These are phyloP conservation scores for Colletotrichum acutatum DNA, from an alignment of 2,329 filamentous ascomycete genomes.

Conservation along the genomic window DNA sequence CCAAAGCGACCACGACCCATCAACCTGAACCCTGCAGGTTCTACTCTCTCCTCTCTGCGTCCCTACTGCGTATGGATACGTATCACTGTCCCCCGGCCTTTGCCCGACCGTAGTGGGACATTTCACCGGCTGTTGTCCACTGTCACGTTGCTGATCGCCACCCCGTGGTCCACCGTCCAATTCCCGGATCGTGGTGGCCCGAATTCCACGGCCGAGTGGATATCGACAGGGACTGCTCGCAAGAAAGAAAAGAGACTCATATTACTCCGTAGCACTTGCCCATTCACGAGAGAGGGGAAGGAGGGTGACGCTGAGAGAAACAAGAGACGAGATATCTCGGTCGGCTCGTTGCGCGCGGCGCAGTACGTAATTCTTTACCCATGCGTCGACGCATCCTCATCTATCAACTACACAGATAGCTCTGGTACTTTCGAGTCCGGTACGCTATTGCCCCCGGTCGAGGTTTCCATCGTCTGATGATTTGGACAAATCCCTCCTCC, in stretches of 20 bases:
- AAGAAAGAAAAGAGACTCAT: conserved; percentile 19
- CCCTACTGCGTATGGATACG: neutral
- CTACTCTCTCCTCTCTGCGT: neutral
- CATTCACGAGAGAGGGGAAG: neutral
- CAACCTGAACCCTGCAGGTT: conserved; percentile 17
- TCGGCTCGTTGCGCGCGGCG: conserved; percentile 5
- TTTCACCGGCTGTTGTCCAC: conserved; percentile 19
- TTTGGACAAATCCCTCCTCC: conserved; percentile 19
- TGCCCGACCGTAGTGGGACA: conserved; percentile 25
- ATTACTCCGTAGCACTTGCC: too few species aligned
- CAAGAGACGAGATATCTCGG: neutral
- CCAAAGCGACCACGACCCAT: conserved; percentile 5
- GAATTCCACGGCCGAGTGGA: conserved; percentile 27
- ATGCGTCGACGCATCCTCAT: conserved; percentile 20
- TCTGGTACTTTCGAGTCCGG: neutral
- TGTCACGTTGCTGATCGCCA: conserved; percentile 33
- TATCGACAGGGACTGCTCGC: conserved; percentile 18
- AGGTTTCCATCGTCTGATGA: conserved; percentile 19
- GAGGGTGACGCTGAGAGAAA: neutral
- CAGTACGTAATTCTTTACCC: conserved; percentile 15
- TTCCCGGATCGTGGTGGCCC: conserved; percentile 22
- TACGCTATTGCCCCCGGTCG: neutral
- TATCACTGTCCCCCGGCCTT: conserved; percentile 21
- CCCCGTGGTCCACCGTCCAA: conserved; percentile 30
- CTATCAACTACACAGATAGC: neutral